These are phyloP conservation scores for Lentinula raphanica DNA, from an alignment of 768 basidiomycete species.

Conservation along the genomic window DNA sequence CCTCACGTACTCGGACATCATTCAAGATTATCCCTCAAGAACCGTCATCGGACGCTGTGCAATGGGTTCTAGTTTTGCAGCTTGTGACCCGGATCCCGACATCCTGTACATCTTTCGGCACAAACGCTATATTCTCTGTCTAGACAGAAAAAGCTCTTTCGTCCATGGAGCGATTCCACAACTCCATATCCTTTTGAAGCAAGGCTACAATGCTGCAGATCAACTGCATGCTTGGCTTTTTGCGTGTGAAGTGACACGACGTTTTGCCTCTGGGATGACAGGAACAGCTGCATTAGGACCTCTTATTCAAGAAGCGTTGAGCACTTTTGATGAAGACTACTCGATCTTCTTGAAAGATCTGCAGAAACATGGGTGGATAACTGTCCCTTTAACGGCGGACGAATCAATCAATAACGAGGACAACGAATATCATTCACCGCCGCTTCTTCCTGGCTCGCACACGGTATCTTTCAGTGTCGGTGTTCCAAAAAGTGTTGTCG, in stretches of 20 bases:
- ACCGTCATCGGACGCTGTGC: conserved; percentile 37
- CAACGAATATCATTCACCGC: background rate
- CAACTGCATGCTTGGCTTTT: conserved; percentile 55
- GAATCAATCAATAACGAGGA: background rate
- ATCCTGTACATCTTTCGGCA: conserved; percentile 35
- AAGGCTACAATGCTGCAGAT: conserved; percentile 40
- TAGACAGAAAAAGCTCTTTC: conserved; percentile 17
- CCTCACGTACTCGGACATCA: conserved; percentile 30
- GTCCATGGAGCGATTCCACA: conserved; percentile 11
- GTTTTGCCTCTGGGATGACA: conserved; percentile 10
- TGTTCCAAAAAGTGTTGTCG: background rate
- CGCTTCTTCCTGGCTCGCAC: conserved; percentile 1
- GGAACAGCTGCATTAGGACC: background rate
- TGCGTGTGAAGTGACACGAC: conserved; percentile 31
- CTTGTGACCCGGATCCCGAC: conserved; percentile 22
- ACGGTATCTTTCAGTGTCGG: background rate
- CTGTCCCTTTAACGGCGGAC: background rate
- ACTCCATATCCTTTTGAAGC: conserved; percentile 46
- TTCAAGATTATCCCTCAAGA: conserved; percentile 33
- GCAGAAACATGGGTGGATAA: background rate
- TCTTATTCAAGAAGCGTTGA: background rate
- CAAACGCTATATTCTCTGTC: conserved; percentile 54
- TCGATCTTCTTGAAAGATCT: background rate
- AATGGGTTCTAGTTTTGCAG: conserved; percentile 45
- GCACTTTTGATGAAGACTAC: background rate